phyloP scores from a whole-genome alignment of 2,329 filamentous ascomycete species.

The Orbilia javanica region DNA sequence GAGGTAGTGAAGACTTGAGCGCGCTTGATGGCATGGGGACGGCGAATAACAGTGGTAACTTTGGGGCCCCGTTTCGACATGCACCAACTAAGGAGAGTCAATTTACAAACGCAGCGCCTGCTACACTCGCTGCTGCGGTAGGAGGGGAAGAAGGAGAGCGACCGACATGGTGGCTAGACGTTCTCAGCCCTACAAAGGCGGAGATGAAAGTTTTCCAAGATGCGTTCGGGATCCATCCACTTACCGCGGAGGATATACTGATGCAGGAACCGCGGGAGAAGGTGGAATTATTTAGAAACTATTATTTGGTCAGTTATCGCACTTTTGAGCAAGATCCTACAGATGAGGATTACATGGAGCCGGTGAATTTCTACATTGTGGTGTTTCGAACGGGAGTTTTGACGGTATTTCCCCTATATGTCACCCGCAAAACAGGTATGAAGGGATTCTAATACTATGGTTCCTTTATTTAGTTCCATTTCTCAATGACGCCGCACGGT shows the following conservation, averaged over 20 bases:
- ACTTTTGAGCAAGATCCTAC: constrained; percentile 88
- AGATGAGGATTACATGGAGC: constrained; percentile 86
- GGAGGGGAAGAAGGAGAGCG: constrained; percentile 59
- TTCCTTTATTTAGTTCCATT: constrained; percentile 77
- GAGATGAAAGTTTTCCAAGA: constrained; percentile 90
- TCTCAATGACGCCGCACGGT: constrained; percentile 86
- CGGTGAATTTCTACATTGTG: constrained; percentile 95
- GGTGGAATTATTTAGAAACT: constrained; percentile 95
- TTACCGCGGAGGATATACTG: constrained; percentile 95
- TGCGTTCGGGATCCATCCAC: constrained; percentile 92
- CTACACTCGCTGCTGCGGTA: not conserved
- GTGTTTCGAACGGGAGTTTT: constrained; percentile 95
- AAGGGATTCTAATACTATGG: not conserved
- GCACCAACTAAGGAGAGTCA: constrained; percentile 30
- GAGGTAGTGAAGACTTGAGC: constrained; percentile 37
- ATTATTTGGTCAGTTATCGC: constrained; percentile 98
- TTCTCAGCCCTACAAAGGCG: constrained; percentile 88
- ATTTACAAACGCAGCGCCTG: not conserved
- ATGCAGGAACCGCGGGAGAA: constrained; percentile 97
- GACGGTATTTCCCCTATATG: constrained; percentile 67
- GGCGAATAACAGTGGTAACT: constrained; percentile 7
- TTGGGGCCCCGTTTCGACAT: constrained; percentile 12
- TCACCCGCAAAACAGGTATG: not conserved
- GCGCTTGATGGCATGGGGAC: constrained; percentile 3
- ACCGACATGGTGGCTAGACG: constrained; percentile 90